A percentile compares a stretch with the other conserved stretches of the same genome.
These are phyloP conservation scores for Fusarium sp. DNA, from an alignment of 2,329 filamentous ascomycete genomes.

Conservation along the genomic window DNA sequence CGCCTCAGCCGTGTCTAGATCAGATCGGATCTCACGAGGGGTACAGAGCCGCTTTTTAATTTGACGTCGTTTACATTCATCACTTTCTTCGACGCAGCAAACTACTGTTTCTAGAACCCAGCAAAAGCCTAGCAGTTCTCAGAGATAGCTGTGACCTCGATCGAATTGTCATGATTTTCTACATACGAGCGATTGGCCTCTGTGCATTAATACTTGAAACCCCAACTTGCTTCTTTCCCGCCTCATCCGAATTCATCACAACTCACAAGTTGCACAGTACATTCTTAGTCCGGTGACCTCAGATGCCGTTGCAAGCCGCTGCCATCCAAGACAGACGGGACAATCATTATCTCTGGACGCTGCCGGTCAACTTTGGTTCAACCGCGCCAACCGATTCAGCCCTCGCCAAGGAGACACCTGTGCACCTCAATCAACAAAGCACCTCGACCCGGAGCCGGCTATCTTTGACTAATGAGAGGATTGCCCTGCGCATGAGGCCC, in stretches of 20 bases:
- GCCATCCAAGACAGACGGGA: constrained; percentile 17
- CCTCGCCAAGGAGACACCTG: background rate
- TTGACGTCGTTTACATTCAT: constrained; percentile 31
- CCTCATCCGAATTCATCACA: constrained; percentile 6
- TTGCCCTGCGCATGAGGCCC: background rate
- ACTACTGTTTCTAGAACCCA: background rate
- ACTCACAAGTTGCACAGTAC: constrained; percentile 31
- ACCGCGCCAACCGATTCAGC: background rate
- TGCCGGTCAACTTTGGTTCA: background rate
- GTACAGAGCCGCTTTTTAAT: constrained; percentile 34
- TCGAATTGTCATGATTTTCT: background rate
- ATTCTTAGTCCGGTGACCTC: constrained; percentile 12
- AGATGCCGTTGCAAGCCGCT: constrained; percentile 29
- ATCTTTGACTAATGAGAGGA: constrained; percentile 1
- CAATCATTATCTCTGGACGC: background rate
- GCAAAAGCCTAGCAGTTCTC: background rate
- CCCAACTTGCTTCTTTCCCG: constrained; percentile 8
- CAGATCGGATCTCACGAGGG: constrained; percentile 5
- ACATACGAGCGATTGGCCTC: background rate
- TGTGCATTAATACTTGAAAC: background rate
- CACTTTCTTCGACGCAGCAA: background rate
- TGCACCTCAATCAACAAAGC: background rate
- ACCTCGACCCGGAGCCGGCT: background rate
- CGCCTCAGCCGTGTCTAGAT: constrained; percentile 8
- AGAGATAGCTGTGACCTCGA: background rate